phyloP scores from a whole-genome alignment of 139 green algal species.

The Micromonas commoda region DNA sequence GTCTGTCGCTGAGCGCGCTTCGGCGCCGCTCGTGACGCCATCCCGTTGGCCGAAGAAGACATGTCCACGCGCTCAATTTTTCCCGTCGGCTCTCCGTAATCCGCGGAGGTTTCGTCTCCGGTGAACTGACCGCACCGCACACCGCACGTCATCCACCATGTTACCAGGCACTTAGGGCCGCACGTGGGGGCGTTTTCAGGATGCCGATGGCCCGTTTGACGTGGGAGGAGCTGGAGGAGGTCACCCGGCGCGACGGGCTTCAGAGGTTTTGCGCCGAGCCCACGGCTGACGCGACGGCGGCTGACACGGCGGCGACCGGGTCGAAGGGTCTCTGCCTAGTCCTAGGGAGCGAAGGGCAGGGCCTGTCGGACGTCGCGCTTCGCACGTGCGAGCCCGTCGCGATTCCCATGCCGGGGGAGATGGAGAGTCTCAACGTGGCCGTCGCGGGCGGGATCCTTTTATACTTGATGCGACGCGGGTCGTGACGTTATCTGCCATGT shows the following conservation, averaged over 20 bases:
- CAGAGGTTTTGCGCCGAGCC: not conserved
- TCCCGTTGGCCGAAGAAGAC: not conserved
- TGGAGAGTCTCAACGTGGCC: constrained; percentile 45
- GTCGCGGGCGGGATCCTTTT: constrained; percentile 45
- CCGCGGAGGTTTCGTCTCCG: too few relatives aligned
- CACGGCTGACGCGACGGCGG: not conserved
- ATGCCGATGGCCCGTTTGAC: constrained; percentile 14
- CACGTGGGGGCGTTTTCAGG: constrained; percentile 24
- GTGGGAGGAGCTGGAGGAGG: constrained; percentile 20
- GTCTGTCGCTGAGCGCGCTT: not conserved
- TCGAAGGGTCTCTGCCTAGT: constrained; percentile 33
- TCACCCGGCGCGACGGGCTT: not conserved
- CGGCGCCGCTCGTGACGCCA: not conserved
- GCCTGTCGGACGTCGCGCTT: constrained; percentile 32
- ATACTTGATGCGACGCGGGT: constrained; percentile 36
- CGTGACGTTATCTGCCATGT: too few relatives aligned
- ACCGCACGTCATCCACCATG: not conserved
- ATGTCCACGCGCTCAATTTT: not conserved
- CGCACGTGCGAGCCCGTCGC: constrained; percentile 19
- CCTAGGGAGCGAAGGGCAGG: constrained; percentile 38
- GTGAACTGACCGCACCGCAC: not conserved
- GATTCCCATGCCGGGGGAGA: constrained; percentile 39
- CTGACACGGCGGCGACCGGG: not conserved
- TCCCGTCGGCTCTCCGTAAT: too few relatives aligned
- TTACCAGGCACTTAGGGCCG: constrained; percentile 19